Base-by-base conservation (phyloP, 225 moss, liverwort and hornwort genomes). In the Ulota crispa region DNA sequence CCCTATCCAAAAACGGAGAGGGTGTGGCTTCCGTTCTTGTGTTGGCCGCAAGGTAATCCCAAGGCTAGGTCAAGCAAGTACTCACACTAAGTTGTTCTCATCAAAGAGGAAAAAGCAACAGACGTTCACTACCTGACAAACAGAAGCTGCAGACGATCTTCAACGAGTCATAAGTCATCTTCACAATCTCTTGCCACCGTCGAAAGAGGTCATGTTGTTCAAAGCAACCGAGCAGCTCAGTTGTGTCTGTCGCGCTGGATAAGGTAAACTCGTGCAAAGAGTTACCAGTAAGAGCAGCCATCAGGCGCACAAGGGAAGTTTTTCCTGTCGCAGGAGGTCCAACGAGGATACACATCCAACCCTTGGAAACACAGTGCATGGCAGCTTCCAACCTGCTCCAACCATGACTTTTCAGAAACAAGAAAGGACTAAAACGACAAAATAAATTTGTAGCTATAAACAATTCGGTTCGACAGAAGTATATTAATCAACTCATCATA, bases 151-250 rank as follows among this genome's bases (percentile, higher is more conserved):
- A 93, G 77, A 92, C 73, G 78, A 81, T 85, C 84, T 90, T 89
- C 64, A 96, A 62, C 55, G 93, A 95, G 50, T 86, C 79, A 68
- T 89, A 75, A 30, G 91, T 77, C 68, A 85, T 70, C 83, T 91
- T 93, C 39, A 94, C 92, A 77, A 93, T 85, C 80, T 92, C 94
- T 79, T 95, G 94, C 98, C 95, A 99, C 16, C 76, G 88, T 67
- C 98, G 94, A 82, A 93, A 99, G 69, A 85, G 92, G 83, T 99
- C 98, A 86, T 90, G 88, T 77, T 99, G 98, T 83, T 99, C 98
- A 88, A 95, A 99, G 89, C 98, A 95, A 66, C 98, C 98, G n/a
- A 99, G 86, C 70, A 99, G 87, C 83, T 99, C 98, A 28, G 98
- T 99, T 87, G 95, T 99, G 72, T 99, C 98, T 70, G 98, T 99